A percentile compares a stretch with the other conserved stretches of the same genome.
Evolutionary conservation across 345 rosid genomes (phyloP).

Genomic region (Hirschfeldia incana): DNA sequence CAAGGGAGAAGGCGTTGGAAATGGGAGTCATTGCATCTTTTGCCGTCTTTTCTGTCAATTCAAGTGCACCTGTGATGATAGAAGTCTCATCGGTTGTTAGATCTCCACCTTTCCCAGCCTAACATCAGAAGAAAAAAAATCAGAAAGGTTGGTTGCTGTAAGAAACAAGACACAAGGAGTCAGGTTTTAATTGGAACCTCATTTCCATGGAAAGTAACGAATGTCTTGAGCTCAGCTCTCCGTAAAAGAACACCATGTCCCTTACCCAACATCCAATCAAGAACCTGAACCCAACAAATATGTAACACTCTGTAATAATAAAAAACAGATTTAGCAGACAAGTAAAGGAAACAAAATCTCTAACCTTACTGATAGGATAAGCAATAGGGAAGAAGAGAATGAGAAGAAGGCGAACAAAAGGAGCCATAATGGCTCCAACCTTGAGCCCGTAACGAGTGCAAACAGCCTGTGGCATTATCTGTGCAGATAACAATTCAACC

Average conservation of each 20-base stretch:
- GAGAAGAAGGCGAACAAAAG: slow-evolving; percentile 76
- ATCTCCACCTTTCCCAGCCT: slow-evolving; percentile 99
- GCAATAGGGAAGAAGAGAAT: slow-evolving; percentile 73
- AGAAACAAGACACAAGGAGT: neutral
- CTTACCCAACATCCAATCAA: slow-evolving; percentile 98
- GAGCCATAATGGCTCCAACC: slow-evolving; percentile 87
- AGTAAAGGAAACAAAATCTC: neutral
- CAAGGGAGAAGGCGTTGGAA: slow-evolving; percentile 95
- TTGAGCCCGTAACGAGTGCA: slow-evolving; percentile 92
- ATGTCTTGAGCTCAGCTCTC: slow-evolving; percentile 95
- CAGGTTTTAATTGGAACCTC: slow-evolving; percentile 8
- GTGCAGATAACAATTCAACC: slow-evolving; percentile 26
- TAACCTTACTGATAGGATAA: slow-evolving; percentile 92
- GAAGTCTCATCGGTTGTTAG: slow-evolving; percentile 93
- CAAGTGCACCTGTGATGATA: slow-evolving; percentile 94
- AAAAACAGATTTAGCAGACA: neutral
- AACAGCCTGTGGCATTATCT: slow-evolving; percentile 93
- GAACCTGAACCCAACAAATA: slow-evolving; percentile 48
- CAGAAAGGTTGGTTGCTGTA: neutral
- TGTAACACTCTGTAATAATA: neutral
- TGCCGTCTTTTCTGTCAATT: slow-evolving; percentile 87
- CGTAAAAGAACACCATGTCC: slow-evolving; percentile 86
- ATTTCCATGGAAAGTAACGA: slow-evolving; percentile 85
- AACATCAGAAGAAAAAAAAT: slow-evolving; percentile 13
- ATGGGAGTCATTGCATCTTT: slow-evolving; percentile 96